These are phyloP conservation scores for Pseudogymnoascus sp. DNA, from an alignment of 2,329 filamentous ascomycete species.

Conservation along the genomic window DNA sequence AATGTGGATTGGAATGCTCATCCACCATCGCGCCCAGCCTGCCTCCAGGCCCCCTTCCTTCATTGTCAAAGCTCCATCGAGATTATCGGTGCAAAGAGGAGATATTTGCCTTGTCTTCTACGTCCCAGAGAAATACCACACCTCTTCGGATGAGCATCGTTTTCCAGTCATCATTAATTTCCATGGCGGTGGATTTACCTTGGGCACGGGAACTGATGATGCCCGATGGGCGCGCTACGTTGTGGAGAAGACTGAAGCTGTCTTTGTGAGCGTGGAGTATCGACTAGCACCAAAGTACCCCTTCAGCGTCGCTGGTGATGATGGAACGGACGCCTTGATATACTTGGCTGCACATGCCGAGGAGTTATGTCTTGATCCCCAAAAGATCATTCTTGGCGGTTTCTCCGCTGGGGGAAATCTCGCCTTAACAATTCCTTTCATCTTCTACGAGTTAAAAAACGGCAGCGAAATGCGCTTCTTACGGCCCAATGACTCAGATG, in stretches of 20 bases:
- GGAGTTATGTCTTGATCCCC: slow-evolving; percentile 50
- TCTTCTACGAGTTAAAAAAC: slow-evolving; percentile 38
- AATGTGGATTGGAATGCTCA: slow-evolving; percentile 30
- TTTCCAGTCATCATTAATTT: slow-evolving; percentile 55
- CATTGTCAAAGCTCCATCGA: slow-evolving; percentile 27
- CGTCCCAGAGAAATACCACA: slow-evolving; percentile 33
- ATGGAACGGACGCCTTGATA: slow-evolving; percentile 57
- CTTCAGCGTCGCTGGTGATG: slow-evolving; percentile 58
- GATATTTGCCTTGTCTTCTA: slow-evolving; percentile 38
- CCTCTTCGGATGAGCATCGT: slow-evolving; percentile 21
- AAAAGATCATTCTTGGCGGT: slow-evolving; percentile 51
- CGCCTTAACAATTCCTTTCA: slow-evolving; percentile 41
- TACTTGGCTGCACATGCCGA: slow-evolving; percentile 50
- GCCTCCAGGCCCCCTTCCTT: slow-evolving; percentile 26
- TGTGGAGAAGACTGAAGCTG: slow-evolving; percentile 42
- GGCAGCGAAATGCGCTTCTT: slow-evolving; percentile 32
- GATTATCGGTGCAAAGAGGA: slow-evolving; percentile 23
- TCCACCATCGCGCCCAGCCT: slow-evolving; percentile 28
- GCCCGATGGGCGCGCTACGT: slow-evolving; percentile 52
- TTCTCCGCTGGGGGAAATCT: slow-evolving; percentile 47
- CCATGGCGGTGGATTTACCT: slow-evolving; percentile 60
- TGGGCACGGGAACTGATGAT: slow-evolving; percentile 57
- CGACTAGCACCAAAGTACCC: slow-evolving; percentile 59
- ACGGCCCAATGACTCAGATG: slow-evolving; percentile 10
- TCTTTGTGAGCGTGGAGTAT: slow-evolving; percentile 60